Conservation (phyloP, 2,329 filamentous ascomycete genomes). For the Trichoderma pleuroti region DNA sequence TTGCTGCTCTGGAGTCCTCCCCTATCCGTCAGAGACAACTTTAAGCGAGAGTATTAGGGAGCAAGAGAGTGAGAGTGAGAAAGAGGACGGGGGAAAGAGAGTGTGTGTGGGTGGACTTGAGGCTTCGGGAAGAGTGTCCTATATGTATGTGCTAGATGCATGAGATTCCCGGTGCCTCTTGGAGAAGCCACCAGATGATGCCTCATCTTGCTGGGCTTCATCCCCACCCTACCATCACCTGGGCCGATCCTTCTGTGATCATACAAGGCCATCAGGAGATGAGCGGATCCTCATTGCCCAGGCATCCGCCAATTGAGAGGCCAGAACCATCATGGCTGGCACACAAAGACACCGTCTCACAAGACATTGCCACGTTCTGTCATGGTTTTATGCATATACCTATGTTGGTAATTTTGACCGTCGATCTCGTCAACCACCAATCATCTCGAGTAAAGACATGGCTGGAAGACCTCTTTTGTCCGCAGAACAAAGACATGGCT, state of each 20-base stretch:
- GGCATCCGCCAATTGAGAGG: neutral
- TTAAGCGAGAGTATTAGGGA: neutral
- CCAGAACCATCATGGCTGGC: neutral
- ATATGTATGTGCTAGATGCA: neutral
- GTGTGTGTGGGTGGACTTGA: neutral
- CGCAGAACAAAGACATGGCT: neutral
- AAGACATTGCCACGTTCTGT: neutral
- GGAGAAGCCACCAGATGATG: too few species aligned
- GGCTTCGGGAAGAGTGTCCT: too few species aligned
- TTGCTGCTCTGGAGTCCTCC: neutral
- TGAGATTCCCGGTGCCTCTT: neutral
- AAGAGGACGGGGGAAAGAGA: neutral
- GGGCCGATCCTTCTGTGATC: neutral
- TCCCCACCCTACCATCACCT: neutral
- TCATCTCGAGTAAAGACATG: neutral
- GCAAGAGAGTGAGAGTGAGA: neutral
- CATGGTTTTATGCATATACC: neutral
- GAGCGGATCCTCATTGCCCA: neutral
- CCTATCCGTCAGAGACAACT: neutral
- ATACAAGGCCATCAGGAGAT: neutral
- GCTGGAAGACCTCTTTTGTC: neutral
- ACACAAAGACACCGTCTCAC: neutral
- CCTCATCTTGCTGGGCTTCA: neutral
- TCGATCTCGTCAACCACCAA: neutral
- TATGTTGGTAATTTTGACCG: neutral